Conservation (phyloP, 345 rosid genomes). For the Dipteronia dyeriana region DNA sequence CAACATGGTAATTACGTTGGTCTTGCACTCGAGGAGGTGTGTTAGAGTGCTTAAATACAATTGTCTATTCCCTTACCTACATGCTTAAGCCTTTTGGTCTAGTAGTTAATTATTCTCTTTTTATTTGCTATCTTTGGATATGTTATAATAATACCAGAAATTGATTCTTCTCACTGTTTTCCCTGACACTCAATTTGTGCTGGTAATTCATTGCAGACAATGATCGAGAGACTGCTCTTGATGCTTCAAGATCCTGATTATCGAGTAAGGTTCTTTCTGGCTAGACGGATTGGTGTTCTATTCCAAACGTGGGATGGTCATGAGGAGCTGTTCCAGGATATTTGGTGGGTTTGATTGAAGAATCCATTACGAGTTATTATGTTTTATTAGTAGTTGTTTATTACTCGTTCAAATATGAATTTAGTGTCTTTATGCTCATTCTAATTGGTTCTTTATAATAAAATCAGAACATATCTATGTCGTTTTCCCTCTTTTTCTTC, state of each 20-base stretch:
- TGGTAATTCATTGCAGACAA: slow-evolving; percentile 45
- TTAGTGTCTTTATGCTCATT: neutral
- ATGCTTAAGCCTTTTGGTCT: neutral
- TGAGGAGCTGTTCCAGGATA: slow-evolving; percentile 82
- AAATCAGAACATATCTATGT: neutral
- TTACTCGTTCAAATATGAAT: neutral
- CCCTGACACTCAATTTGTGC: neutral
- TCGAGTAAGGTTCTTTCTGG: slow-evolving; percentile 76
- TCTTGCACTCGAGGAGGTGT: neutral
- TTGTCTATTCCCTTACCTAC: neutral
- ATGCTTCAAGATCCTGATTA: slow-evolving; percentile 84
- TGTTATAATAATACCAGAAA: neutral
- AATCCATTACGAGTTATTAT: neutral
- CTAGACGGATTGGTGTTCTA: slow-evolving; percentile 71
- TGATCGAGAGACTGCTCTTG: slow-evolving; percentile 70
- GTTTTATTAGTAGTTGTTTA: neutral
- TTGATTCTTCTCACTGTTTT: neutral
- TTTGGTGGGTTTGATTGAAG: slow-evolving; percentile 59
- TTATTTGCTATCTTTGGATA: neutral
- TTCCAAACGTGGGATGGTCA: slow-evolving; percentile 99
- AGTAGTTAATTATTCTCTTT: neutral
- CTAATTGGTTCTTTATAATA: neutral
- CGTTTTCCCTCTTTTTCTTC: too few relatives aligned
- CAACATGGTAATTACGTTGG: neutral
- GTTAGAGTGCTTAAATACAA: neutral